Base-by-base conservation (phyloP, 169 alveolate species). In the Cryptosporidium xiaoi region DNA sequence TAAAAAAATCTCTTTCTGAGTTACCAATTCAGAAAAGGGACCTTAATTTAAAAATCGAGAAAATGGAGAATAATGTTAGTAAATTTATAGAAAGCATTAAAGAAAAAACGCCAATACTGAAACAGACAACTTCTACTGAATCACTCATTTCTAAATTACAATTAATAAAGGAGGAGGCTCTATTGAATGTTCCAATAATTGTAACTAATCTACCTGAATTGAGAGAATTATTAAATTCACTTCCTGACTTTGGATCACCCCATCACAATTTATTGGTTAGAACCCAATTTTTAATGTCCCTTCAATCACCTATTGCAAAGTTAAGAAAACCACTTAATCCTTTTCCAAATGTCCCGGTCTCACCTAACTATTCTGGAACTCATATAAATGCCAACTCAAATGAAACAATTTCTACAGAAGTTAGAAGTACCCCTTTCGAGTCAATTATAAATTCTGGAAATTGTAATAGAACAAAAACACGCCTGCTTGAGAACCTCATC, bases 191-290 rank as follows among this genome's bases (percentile, higher is more conserved):
- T 10, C 87, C 87, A 13, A 77, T 77, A 77, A 56, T 77, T 60
- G 87, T 77, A 13, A 62, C 50, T 5, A 77, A 77, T 48, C 50
- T 77, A 13, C 87, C 87, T 60, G 87, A 77, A 60, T 29, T 77
- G 15, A 77, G 87, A 44, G 87, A 77, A 40, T 10, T 77, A n/a
- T n/a, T 77, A 34, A 77, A 60, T 60, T 58, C 58, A 12, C 40
- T 77, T 12, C 87, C 87, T 20, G 87, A 77, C 48, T 77, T 77
- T 62, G 87, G 87, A 4, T 77, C 77, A 2, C 87, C 87, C n/a
- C 87, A 77, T 36, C 87, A 77, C 51, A 77, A 62, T 56, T 33
- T 77, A 27, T 46, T 77, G 31, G 46, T 77, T 31, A 56, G 87
- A 44, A 77, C 87, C 13, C 87, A 77, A 77, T 77, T 77, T 34